Percentiles rank a stretch among this genome's conserved stretches.
These are phyloP conservation scores for Rubia occidens DNA, from an alignment of 305 asterid species.

Conservation along the genomic window DNA sequence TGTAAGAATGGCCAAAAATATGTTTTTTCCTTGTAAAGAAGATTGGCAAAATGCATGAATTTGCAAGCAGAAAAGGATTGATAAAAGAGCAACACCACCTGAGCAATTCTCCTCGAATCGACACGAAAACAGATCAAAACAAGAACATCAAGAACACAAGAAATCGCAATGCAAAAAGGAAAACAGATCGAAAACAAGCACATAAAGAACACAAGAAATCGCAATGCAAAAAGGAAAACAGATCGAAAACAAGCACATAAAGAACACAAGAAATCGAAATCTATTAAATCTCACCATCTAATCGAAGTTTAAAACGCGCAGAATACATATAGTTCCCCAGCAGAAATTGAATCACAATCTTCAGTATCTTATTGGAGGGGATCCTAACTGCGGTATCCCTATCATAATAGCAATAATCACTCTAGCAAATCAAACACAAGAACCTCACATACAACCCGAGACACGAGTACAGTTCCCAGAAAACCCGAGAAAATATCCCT, in stretches of 20 bases:
- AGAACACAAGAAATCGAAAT: neutral
- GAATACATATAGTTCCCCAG: slow-evolving; percentile 26
- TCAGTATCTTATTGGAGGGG: slow-evolving; percentile 42
- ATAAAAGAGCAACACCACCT: no score
- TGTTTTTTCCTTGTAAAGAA: neutral
- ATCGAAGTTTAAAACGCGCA: slow-evolving; percentile 17
- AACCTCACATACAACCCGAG: slow-evolving; percentile 49
- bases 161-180: neutral
- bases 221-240: neutral
- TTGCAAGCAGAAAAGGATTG: no score
- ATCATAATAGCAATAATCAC: slow-evolving; percentile 49
- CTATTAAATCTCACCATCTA: slow-evolving; percentile 8
- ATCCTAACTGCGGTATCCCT: slow-evolving; percentile 35
- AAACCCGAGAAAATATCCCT: slow-evolving; percentile 20
- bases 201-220: neutral
- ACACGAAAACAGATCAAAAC: no score
- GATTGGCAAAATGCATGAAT: neutral
- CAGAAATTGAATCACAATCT: slow-evolving; percentile 29
- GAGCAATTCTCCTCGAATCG: no score
- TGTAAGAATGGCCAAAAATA: neutral
- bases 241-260: neutral
- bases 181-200: neutral
- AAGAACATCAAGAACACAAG: no score
- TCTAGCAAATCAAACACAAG: slow-evolving; percentile 38
- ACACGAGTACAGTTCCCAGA: slow-evolving; percentile 32